These are phyloP conservation scores for Mycosarcoma mackinlayi DNA, from an alignment of 1,284 basidiomycete species.

Conservation along the genomic window DNA sequence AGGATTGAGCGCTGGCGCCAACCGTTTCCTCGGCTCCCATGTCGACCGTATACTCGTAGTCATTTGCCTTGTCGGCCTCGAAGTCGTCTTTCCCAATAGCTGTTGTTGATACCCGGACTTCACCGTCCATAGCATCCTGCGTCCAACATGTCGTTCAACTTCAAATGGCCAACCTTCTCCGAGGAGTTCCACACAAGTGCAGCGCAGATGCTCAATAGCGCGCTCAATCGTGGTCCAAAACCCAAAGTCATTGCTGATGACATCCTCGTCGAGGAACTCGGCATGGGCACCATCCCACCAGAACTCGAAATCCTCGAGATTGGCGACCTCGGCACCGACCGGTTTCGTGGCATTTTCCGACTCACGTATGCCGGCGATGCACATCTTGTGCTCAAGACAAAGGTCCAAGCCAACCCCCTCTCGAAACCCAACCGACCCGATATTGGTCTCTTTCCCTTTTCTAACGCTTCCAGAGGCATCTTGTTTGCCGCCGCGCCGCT, in stretches of 20 bases:
- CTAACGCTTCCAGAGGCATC: conserved; percentile 60
- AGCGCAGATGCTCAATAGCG: conserved; percentile 68
- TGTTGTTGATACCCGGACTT: conserved; percentile 5
- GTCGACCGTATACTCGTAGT: conserved; percentile 19
- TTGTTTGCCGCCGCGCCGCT: conserved; percentile 66
- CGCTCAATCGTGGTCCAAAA: conserved; percentile 72
- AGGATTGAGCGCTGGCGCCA: conserved; percentile 34
- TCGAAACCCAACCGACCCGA: conserved; percentile 70
- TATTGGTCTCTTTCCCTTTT: conserved; percentile 54
- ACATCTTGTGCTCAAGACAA: conserved; percentile 92
- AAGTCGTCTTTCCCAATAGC: background rate
- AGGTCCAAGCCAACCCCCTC: conserved; percentile 95
- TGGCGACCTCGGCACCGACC: conserved; percentile 92
- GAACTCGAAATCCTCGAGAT: conserved; percentile 98
- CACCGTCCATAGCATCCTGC: background rate
- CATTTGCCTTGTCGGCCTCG: conserved; percentile 7
- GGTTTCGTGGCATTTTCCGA: conserved; percentile 96
- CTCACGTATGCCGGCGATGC: conserved; percentile 96
- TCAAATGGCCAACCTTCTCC: conserved; percentile 94
- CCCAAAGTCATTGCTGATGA: conserved; percentile 96
- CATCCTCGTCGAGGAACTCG: conserved; percentile 95
- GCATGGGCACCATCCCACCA: conserved; percentile 98
- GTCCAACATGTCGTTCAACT: conserved; percentile 87
- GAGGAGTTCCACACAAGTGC: conserved; percentile 70
- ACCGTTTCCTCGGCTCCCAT: conserved; percentile 10